Conservation (phyloP, 768 basidiomycete genomes). For the Calvatia gigantea region DNA sequence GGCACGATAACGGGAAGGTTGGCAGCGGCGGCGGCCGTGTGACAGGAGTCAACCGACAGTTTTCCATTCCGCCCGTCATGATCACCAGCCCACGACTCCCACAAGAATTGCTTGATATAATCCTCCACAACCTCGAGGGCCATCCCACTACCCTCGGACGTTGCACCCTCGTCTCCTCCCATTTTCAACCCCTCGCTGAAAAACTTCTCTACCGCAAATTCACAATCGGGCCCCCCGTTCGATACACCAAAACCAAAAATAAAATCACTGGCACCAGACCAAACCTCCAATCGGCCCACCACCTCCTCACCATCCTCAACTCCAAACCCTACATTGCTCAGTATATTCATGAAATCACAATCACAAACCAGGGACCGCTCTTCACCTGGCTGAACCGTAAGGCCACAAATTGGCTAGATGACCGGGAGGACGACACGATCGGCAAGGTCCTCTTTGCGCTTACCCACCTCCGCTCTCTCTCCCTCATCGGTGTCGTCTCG, state of each 20-base stretch:
- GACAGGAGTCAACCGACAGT: too few relatives aligned
- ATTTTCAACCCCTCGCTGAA: neutral
- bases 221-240: neutral
- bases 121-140: neutral
- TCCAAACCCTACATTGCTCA: neutral
- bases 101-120: neutral
- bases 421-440: neutral
- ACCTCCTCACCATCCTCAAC: neutral
- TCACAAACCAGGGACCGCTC: neutral
- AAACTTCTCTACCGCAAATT: slow-evolving; percentile 7
- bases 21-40: too few relatives aligned
- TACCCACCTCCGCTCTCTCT: neutral
- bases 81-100: neutral
- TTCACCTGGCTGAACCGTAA: slow-evolving; percentile 1
- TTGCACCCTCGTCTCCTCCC: neutral
- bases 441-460: neutral
- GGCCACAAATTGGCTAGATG: neutral
- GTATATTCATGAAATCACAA: neutral
- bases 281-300: neutral
- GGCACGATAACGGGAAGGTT: too few relatives aligned
- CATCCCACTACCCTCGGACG: neutral
- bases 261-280: too few relatives aligned
- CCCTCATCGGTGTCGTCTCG: slow-evolving; percentile 1
- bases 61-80: too few relatives aligned
- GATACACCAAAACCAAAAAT: too few relatives aligned